Percentiles rank a stretch among this genome's conserved stretches.
These are phyloP conservation scores for Medicago arabica DNA, from an alignment of 306 rosid genomes.

Conservation along the genomic window DNA sequence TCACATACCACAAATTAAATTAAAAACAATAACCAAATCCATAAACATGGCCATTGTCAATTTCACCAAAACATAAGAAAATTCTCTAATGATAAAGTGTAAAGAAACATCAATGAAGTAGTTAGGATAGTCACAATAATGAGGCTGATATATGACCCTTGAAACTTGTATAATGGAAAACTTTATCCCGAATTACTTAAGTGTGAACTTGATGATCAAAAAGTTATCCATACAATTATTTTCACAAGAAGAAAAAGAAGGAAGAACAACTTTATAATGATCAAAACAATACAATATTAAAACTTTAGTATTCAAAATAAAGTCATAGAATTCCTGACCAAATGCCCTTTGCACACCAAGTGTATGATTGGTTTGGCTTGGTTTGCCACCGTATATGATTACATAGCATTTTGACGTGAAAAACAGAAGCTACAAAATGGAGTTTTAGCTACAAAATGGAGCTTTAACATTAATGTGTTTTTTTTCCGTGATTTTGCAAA, in stretches of 20 bases:
- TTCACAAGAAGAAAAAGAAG: not conserved
- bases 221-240: not conserved
- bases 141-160: not conserved
- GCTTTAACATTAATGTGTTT: no score
- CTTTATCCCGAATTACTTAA: not conserved
- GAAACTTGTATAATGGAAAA: not conserved
- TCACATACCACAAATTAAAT: not conserved
- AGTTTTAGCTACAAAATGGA: no score
- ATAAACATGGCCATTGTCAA: not conserved
- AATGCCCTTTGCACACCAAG: no score
- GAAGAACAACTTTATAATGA: not conserved
- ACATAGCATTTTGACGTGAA: no score
- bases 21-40: not conserved
- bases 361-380: no score
- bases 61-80: not conserved
- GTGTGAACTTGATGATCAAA: not conserved
- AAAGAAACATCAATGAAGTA: not conserved
- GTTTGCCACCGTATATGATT: no score
- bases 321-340: not conserved
- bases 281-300: no score
- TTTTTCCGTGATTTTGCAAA: no score
- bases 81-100: not conserved
- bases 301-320: not conserved
- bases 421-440: no score
- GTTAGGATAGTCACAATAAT: not conserved